These are phyloP conservation scores for Deinandra increscens DNA, from an alignment of 129 eudicot genomes.

Conservation along the genomic window DNA sequence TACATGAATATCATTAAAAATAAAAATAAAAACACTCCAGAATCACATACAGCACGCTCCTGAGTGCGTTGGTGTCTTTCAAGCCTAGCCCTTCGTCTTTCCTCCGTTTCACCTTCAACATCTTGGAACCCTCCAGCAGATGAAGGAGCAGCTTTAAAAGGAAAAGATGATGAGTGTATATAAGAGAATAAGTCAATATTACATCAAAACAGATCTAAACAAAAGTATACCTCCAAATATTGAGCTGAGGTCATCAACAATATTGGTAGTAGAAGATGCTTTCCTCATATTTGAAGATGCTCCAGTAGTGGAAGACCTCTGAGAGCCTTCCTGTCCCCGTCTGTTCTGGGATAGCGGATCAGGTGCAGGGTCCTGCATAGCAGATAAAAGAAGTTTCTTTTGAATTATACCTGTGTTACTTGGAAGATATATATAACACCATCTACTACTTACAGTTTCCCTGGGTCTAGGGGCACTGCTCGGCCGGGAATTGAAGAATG, in stretches of 20 bases:
- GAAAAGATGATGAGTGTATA: slow-evolving; percentile 18
- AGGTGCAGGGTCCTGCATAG: slow-evolving; percentile 32
- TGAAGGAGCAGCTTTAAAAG: slow-evolving; percentile 58
- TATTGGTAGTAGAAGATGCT: slow-evolving; percentile 79
- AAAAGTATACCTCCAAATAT: slow-evolving; percentile 77
- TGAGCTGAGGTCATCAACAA: slow-evolving; percentile 88
- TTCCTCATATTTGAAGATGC: slow-evolving; percentile 72
- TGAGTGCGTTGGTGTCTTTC: slow-evolving; percentile 98
- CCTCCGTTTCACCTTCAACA: slow-evolving; percentile 96
- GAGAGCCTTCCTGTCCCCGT: slow-evolving; percentile 58
- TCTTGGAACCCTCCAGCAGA: slow-evolving; percentile 72
- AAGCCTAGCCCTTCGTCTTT: slow-evolving; percentile 91
- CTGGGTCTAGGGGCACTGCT: slow-evolving; percentile 93
- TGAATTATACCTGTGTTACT: not conserved
- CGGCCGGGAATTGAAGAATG: slow-evolving; percentile 77
- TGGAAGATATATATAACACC: not conserved
- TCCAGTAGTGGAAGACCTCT: slow-evolving; percentile 48
- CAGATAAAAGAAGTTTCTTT: slow-evolving; percentile 1
- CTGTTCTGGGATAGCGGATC: slow-evolving; percentile 61
- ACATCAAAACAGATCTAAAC: slow-evolving; percentile 5
- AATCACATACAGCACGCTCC: slow-evolving; percentile 88
- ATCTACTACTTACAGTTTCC: slow-evolving; percentile 58
- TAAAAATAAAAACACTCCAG: not conserved
- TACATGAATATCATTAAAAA: slow-evolving; percentile 1
- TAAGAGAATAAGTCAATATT: slow-evolving; percentile 11